Evolutionary conservation across 2,329 filamentous ascomycete species (phyloP).

Genomic region (Fusarium xylarioides): DNA sequence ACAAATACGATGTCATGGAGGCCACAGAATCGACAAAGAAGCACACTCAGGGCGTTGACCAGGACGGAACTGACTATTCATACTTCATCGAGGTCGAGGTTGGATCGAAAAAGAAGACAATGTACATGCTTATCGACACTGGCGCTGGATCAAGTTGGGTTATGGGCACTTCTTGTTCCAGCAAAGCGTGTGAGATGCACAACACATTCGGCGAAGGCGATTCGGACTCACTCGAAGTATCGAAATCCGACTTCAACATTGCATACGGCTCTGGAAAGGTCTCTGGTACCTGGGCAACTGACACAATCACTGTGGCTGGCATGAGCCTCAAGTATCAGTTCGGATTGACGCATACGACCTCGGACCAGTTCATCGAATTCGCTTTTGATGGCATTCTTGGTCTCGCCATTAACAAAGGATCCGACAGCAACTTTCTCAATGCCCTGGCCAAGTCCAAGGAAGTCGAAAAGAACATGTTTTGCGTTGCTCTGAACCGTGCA

Average conservation of each 20-base stretch:
- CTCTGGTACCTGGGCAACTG: constrained; percentile 70
- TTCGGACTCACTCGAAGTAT: constrained; percentile 69
- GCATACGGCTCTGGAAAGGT: constrained; percentile 82
- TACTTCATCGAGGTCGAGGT: constrained; percentile 69
- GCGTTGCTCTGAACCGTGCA: constrained; percentile 74
- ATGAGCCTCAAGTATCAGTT: constrained; percentile 73
- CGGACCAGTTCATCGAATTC: constrained; percentile 78
- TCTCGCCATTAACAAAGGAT: constrained; percentile 70
- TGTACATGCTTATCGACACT: constrained; percentile 73
- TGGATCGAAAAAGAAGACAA: constrained; percentile 61
- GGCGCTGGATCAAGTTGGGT: constrained; percentile 83
- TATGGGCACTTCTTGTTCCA: constrained; percentile 75
- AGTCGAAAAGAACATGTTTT: constrained; percentile 72
- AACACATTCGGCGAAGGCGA: constrained; percentile 72
- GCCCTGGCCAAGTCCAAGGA: constrained; percentile 64
- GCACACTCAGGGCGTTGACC: constrained; percentile 65
- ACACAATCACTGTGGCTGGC: constrained; percentile 73
- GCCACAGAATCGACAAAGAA: constrained; percentile 56
- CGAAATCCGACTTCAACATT: constrained; percentile 67
- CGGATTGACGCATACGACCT: constrained; percentile 76
- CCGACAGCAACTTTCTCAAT: constrained; percentile 73
- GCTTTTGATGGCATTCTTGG: constrained; percentile 91
- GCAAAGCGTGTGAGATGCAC: constrained; percentile 73
- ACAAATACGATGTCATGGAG: constrained; percentile 57
- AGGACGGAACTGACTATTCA: constrained; percentile 72